phyloP scores from a whole-genome alignment of 2,329 filamentous ascomycete species.

The Tolypocladium guangdongense region DNA sequence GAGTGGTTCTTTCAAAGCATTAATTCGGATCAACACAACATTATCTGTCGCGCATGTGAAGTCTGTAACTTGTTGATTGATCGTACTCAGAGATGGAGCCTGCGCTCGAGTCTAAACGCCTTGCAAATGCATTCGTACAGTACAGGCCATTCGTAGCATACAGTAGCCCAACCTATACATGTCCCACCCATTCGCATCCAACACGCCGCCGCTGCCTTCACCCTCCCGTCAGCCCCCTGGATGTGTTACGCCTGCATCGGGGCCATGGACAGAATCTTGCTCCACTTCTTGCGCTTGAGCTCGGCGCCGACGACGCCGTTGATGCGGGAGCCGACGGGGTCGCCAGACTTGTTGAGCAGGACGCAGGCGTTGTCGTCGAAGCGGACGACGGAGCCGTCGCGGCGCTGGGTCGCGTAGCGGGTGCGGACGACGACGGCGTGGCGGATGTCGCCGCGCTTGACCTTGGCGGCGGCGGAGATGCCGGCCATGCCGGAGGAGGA shows the following conservation, averaged over 20 bases:
- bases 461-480: constrained; percentile 71
- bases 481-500: constrained; percentile 62
- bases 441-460: constrained; percentile 89
- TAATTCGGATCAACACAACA: background rate
- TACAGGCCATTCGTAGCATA: background rate
- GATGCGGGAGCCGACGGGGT: constrained; percentile 86
- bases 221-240: background rate
- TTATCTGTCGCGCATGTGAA: background rate
- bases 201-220: background rate
- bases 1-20: background rate
- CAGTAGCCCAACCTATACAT: background rate
- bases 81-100: constrained; percentile 1
- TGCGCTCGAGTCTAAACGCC: constrained; percentile 20
- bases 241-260: constrained; percentile 48
- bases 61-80: background rate
- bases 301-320: constrained; percentile 87
- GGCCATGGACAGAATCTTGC: constrained; percentile 93
- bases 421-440: constrained; percentile 94
- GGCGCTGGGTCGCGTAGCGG: constrained; percentile 72
- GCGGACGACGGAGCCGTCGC: constrained; percentile 79
- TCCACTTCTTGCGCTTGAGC: constrained; percentile 88
- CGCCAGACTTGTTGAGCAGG: constrained; percentile 90
- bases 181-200: background rate
- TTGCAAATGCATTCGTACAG: constrained; percentile 14
- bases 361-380: constrained; percentile 99